Base-by-base conservation (phyloP, 768 basidiomycete species). In the Omphalotus guepiniiformis region DNA sequence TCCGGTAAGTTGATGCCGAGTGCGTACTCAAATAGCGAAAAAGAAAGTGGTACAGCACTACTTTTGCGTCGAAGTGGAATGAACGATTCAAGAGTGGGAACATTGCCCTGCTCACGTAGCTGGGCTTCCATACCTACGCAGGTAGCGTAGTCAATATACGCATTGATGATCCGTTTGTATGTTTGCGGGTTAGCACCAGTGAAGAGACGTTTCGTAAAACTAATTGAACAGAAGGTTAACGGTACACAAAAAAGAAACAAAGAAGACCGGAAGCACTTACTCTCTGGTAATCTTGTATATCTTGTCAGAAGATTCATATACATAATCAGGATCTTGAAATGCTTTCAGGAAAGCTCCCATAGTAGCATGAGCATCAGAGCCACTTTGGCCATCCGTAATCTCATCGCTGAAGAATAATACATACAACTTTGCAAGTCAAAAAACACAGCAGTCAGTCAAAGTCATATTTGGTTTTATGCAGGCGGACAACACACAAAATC, bases 361-460 rank as follows among this genome's bases (percentile, higher is more conserved):
- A 22, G 78, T 82, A 21, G 64, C 64, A 36, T 67, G 68, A 29
- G 79, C 83, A 40, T 76, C 82, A 42, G 64, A 62, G 22, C 75
- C 76, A 56, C 65, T 72, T 58, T 83, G 82, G 49, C 82, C 80
- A 52, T 84, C 81, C 59, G 78, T 83, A 45, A 82, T 70, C 61
- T 84, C 82, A 59, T 85, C 83, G 39, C 82, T 69, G 49, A 79
- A 76, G 64, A 81, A 84, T 21, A 85, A 71, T 12, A 80, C 63
- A 55, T 83, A 82, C 48, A 82, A 66, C 74, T 76, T n/a, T n/a
- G n/a, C n/a, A 35, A 38, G 19, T 39, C 19, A 9, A 19, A n/a
- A n/a, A n/a, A n/a, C n/a, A n/a, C n/a, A n/a, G n/a, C n/a, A n/a
- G n/a, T n/a, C n/a, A n/a, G n/a, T n/a, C n/a, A n/a, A n/a, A n/a